phyloP scores from a whole-genome alignment of 2,329 filamentous ascomycete genomes.

The Penicillium verrucosum region DNA sequence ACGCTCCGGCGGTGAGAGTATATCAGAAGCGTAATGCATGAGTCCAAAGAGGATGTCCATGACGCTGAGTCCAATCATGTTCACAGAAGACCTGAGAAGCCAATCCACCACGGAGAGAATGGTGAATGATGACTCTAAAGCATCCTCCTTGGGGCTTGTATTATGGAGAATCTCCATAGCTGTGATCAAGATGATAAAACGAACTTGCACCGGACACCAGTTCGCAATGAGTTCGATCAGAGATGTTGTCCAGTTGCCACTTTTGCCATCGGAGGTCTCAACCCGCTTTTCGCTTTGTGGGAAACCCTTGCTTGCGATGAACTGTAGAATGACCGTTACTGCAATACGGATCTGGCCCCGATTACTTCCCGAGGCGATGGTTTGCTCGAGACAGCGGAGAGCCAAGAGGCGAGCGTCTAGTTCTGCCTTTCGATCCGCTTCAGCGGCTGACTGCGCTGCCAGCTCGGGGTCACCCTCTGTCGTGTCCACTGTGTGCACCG shows the following conservation, averaged over 20 bases:
- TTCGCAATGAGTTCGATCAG: conserved; percentile 75
- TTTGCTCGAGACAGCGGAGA: conserved; percentile 78
- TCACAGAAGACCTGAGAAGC: conserved; percentile 80
- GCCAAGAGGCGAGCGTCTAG: conserved; percentile 83
- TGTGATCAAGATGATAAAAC: conserved; percentile 83
- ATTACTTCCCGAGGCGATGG: conserved; percentile 75
- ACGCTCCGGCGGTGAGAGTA: conserved; percentile 63
- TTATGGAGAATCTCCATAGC: conserved; percentile 72
- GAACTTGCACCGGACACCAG: conserved; percentile 92
- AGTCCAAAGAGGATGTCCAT: conserved; percentile 90
- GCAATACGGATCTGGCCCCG: conserved; percentile 75
- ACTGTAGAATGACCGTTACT: conserved; percentile 69
- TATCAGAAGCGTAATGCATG: conserved; percentile 74
- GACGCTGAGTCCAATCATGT: conserved; percentile 90
- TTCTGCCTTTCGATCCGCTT: conserved; percentile 85
- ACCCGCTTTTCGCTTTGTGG: conserved; percentile 50
- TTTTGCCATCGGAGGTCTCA: conserved; percentile 41
- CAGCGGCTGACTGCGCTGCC: conserved; percentile 73
- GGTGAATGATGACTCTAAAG: conserved; percentile 69
- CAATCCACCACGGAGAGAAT: conserved; percentile 76
- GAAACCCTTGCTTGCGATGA: conserved; percentile 59
- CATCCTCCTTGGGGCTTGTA: conserved; percentile 66
- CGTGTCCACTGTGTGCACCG: conserved; percentile 68
- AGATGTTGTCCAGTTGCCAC: conserved; percentile 72
- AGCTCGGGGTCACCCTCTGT: conserved; percentile 63